Base-by-base conservation (phyloP, 2,329 filamentous ascomycete species). In the Tolypocladium nubicola region DNA sequence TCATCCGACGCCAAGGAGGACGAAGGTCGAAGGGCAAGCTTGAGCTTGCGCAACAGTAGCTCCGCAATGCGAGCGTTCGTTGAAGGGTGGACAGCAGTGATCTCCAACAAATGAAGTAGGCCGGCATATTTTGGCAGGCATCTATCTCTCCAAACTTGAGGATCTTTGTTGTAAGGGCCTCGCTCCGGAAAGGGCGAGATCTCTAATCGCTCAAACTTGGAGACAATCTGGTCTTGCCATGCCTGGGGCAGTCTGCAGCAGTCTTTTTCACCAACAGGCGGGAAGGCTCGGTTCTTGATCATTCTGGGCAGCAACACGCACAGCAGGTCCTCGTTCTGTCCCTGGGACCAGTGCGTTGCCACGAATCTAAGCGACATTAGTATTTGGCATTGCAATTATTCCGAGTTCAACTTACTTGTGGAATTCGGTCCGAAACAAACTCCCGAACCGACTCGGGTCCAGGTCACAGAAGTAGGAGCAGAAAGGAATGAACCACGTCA, bases 401-500 rank as follows among this genome's bases (percentile, higher is more conserved):
- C 4, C 4, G 11, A 7, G 19, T n/a, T 16, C 33, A n/a, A 49
- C 74, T 69, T 73, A 89, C 82, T 83, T 90, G 70, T 95, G 89
- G 63, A 97, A 91, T 58, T 89, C 85, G 41, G 84, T 86, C 9
- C 92, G 77, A 38, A 96, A 80, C n/a, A 97, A 76, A 61, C 84
- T 86, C 56, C 85, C 82, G 67, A 97, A 99, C 43, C 89, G 82
- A 56, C 86, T 82, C 1, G 80, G 69, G 52, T 91, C 86, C 40
- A 95, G 76, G 56, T 90, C 82, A 0, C 89, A 86, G 63, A 94
- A 86, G 55, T 89, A 86, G 16, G 87, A 86, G 71, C 90, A 97
- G 70, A 97, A 96, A 0, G 85, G 81, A 49, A 97, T 80, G 69
- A 96, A 97, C 76, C 86, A 87, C 55, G 73, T 73, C 65, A 86